Percentiles rank a stretch among this genome's conserved stretches.
Evolutionary conservation across 805 yeast genomes (phyloP).

Genomic region (Pichia manshurica): DNA sequence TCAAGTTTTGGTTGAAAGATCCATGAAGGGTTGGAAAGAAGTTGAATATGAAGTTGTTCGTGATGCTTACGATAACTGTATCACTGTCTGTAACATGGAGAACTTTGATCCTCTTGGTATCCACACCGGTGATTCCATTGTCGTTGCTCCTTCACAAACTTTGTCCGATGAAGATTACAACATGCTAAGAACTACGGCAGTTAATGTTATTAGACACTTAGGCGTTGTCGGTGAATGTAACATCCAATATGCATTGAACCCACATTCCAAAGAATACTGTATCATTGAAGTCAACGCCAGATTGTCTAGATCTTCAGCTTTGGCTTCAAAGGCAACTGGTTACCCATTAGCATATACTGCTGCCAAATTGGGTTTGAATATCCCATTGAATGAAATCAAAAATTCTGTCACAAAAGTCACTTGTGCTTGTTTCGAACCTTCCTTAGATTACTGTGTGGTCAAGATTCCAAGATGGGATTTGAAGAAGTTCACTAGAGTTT

Average conservation of each 20-base stretch:
- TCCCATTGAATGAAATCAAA: conserved; percentile 83
- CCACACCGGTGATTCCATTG: conserved; percentile 98
- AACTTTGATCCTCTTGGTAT: conserved; percentile 97
- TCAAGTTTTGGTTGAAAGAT: conserved; percentile 89
- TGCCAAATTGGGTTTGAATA: conserved; percentile 90
- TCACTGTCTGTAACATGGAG: conserved; percentile 99
- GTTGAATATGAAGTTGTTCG: conserved; percentile 98
- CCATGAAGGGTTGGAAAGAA: conserved; percentile 99
- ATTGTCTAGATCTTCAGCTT: conserved; percentile 95
- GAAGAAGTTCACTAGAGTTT: conserved; percentile 90
- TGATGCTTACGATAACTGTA: conserved; percentile 95
- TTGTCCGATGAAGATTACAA: conserved; percentile 94
- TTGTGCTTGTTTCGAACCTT: conserved; percentile 95
- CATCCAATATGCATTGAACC: conserved; percentile 93
- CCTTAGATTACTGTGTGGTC: conserved; percentile 92
- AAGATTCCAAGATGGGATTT: conserved; percentile 99
- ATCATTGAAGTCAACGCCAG: conserved; percentile 98
- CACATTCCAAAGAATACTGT: conserved; percentile 90
- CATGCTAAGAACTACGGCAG: conserved; percentile 97
- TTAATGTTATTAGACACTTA: conserved; percentile 91
- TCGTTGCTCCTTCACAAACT: conserved; percentile 98
- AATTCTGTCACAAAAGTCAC: conserved; percentile 93
- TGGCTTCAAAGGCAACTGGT: conserved; percentile 98
- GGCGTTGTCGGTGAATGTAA: conserved; percentile 99
- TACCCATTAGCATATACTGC: conserved; percentile 98